Evolutionary conservation across 768 basidiomycete species (phyloP).

Genomic region (Suillus discolor): DNA sequence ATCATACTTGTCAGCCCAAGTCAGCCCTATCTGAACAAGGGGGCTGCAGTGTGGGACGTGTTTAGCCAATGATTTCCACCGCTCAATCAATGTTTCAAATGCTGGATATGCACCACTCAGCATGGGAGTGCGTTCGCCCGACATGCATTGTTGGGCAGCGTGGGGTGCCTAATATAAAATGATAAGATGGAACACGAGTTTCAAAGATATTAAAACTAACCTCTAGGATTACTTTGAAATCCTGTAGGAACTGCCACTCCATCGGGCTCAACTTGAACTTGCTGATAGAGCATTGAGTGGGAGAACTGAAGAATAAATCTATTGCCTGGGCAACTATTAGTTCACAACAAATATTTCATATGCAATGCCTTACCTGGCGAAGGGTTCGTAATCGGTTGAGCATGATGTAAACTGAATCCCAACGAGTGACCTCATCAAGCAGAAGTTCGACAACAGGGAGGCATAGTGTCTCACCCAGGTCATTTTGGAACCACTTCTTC

Average conservation of each 20-base stretch:
- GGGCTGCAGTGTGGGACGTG: neutral
- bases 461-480: neutral
- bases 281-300: neutral
- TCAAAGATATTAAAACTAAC: slow-evolving; percentile 2
- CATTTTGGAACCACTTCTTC: neutral
- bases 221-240: slow-evolving; percentile 9
- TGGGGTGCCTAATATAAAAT: slow-evolving; percentile 3
- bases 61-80: slow-evolving; percentile 1
- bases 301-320: slow-evolving; percentile 4
- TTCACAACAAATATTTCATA: neutral
- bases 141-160: slow-evolving; percentile 5
- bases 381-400: slow-evolving; percentile 17
- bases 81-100: slow-evolving; percentile 2
- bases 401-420: slow-evolving; percentile 45
- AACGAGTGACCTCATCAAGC: slow-evolving; percentile 38
- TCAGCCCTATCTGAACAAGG: slow-evolving; percentile 2
- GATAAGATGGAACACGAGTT: neutral
- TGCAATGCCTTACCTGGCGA: slow-evolving; percentile 1
- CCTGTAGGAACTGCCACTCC: slow-evolving; percentile 8
- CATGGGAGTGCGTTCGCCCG: neutral
- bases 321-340: slow-evolving; percentile 8
- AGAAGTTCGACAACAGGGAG: slow-evolving; percentile 11
- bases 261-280: neutral
- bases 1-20: slow-evolving; percentile 1
- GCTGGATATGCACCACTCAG: slow-evolving; percentile 4